Percentiles rank a stretch among this genome's conserved stretches.
Evolutionary conservation across 2,329 filamentous ascomycete genomes (phyloP).

Genomic region (Aspergillus japonicus): DNA sequence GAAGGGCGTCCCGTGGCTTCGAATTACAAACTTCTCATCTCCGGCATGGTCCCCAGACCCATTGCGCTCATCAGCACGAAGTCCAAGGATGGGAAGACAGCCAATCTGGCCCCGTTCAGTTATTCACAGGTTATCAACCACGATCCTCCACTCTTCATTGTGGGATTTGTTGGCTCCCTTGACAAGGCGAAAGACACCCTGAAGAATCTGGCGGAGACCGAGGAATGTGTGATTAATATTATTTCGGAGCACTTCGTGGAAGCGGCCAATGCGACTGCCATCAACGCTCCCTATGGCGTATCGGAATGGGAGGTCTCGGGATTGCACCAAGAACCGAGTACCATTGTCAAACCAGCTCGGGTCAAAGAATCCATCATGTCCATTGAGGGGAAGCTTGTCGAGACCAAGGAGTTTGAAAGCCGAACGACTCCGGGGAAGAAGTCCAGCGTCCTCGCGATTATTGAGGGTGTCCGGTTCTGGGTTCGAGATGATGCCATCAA

Average conservation of each 20-base stretch:
- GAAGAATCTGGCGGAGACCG: conserved; percentile 67
- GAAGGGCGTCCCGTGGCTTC: conserved; percentile 63
- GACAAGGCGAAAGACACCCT: conserved; percentile 74
- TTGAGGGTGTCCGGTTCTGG: conserved; percentile 88
- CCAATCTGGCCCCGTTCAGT: conserved; percentile 83
- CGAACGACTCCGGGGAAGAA: conserved; percentile 68
- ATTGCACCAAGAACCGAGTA: conserved; percentile 66
- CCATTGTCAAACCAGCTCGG: conserved; percentile 66
- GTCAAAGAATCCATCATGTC: conserved; percentile 81
- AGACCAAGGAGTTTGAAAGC: conserved; percentile 74
- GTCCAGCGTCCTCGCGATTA: conserved; percentile 69
- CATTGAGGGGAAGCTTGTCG: conserved; percentile 76
- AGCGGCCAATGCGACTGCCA: conserved; percentile 76
- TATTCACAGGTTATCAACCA: conserved; percentile 83
- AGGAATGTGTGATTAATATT: conserved; percentile 83
- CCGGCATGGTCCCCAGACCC: conserved; percentile 76
- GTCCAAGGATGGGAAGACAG: conserved; percentile 60
- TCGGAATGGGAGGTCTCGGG: conserved; percentile 80
- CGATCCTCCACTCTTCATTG: conserved; percentile 79
- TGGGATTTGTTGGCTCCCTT: conserved; percentile 59
- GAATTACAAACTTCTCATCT: conserved; percentile 94
- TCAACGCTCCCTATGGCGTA: conserved; percentile 73
- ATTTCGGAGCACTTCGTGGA: conserved; percentile 82
- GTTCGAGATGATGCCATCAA: conserved; percentile 84
- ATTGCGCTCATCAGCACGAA: conserved; percentile 65